A percentile compares a stretch with the other conserved stretches of the same genome.
These are phyloP conservation scores for Combretum micranthum DNA, from an alignment of 345 rosid genomes.

Conservation along the genomic window DNA sequence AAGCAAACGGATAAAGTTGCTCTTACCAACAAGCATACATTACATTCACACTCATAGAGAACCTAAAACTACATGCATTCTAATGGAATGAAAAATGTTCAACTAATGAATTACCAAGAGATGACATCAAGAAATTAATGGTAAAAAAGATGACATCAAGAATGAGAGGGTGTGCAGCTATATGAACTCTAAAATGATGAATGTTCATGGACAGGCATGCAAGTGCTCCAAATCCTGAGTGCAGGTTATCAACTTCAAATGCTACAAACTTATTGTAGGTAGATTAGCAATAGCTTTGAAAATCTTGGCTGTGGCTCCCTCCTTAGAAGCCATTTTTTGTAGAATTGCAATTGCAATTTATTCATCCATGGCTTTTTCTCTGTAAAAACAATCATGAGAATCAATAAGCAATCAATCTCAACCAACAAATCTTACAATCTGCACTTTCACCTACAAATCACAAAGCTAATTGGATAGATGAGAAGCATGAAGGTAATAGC, in stretches of 20 bases:
- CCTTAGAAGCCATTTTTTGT: conserved; percentile 51
- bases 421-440: no score
- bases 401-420: not conserved
- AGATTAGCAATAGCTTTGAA: conserved; percentile 97
- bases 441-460: no score
- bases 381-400: not conserved
- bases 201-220: not conserved
- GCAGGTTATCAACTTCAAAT: conserved; percentile 55
- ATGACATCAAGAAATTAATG: no score
- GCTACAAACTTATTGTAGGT: conserved; percentile 90
- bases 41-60: no score
- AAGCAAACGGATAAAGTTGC: no score
- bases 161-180: not conserved
- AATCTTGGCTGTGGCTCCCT: conserved; percentile 62
- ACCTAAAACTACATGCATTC: no score
- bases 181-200: not conserved
- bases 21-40: no score
- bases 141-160: no score
- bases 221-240: not conserved
- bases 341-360: conserved; percentile 47
- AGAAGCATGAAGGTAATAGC: no score
- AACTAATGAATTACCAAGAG: no score
- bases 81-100: no score
- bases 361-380: conserved; percentile 93
- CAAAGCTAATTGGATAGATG: no score